Base-by-base conservation (phyloP, 1,284 basidiomycete genomes). In the Irpex sp. region DNA sequence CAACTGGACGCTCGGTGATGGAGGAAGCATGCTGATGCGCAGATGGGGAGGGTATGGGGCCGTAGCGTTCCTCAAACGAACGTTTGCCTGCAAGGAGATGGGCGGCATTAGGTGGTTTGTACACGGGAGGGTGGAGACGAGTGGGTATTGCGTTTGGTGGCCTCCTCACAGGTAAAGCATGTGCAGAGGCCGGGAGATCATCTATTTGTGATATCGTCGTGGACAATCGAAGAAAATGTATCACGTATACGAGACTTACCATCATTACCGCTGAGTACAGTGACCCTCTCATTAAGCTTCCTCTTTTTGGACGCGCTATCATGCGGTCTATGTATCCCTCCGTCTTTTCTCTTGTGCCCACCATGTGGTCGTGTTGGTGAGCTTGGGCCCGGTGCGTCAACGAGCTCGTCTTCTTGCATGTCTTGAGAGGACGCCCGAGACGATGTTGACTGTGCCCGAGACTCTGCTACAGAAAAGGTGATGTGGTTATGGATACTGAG, bases 341-440 rank as follows among this genome's bases (percentile, higher is more conserved):
- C 17, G n/a, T 19, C 52, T 48, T 61, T 65, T 31, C 62, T 48
- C 62, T 64, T 65, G 38, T 37, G 55, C 9, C 21, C 17, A 48
- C 15, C 19, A 19, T 11, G n/a, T 7, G 48, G 26, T 26, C 26
- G 26, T 26, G 26, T 26, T 26, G 26, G n/a, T 47, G 47, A 36
- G 19, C 56, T 51, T 4, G 54, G 47, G 8, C 36, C 54, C 13
- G 66, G 64, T 6, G 66, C 61, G 11, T 60, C 57, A 8, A 58
- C 60, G 37, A 67, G 59, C 37, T 67, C 66, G 47, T 67, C 66
- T 37, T 60, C 66, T 37, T 60, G 68, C 63, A 68, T 66, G 9
- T 68, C 67, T 44, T 68, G 64, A 8, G 67, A 66, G 7, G 64
- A 62, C 31, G 47, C 61, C 17, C 8, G 13, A 19, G 54, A 36